A percentile compares a stretch with the other conserved stretches of the same genome.
Evolutionary conservation across 176 grass and related monocot species (phyloP).

Genomic region (Chloris gayana): DNA sequence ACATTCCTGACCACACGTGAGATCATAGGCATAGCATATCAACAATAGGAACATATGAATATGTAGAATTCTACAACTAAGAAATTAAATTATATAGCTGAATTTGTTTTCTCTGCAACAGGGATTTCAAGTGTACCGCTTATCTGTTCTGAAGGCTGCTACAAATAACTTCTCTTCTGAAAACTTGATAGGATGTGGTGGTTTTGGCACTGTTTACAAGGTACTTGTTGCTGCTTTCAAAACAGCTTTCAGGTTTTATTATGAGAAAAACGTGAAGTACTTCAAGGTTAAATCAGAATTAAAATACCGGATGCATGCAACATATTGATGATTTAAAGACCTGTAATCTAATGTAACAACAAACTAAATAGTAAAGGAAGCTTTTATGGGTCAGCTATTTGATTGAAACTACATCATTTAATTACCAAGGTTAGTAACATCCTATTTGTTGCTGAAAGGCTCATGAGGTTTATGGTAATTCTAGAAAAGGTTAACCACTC

Average conservation of each 20-base stretch:
- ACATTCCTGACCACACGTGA: background rate
- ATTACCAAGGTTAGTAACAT: no score
- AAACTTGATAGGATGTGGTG: background rate
- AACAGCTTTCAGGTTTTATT: no score
- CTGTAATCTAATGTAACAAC: no score
- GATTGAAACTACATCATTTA: no score
- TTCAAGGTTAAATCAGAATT: no score
- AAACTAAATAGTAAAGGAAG: no score
- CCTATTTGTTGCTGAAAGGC: background rate
- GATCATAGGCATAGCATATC: background rate
- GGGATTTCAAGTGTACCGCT: background rate
- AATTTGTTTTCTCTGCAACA: background rate
- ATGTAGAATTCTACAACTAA: background rate
- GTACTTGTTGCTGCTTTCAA: background rate
- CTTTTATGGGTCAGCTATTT: background rate
- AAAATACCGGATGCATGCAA: no score
- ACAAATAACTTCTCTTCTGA: conserved; percentile 13
- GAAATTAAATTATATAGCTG: no score
- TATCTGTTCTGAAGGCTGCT: background rate
- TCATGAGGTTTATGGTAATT: background rate
- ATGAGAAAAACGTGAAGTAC: no score
- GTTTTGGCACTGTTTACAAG: background rate
- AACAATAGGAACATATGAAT: background rate
- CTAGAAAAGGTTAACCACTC: background rate
- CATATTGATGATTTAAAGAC: no score